Evolutionary conservation across 805 yeast species (phyloP).

Genomic region (Teunomyces stri): DNA sequence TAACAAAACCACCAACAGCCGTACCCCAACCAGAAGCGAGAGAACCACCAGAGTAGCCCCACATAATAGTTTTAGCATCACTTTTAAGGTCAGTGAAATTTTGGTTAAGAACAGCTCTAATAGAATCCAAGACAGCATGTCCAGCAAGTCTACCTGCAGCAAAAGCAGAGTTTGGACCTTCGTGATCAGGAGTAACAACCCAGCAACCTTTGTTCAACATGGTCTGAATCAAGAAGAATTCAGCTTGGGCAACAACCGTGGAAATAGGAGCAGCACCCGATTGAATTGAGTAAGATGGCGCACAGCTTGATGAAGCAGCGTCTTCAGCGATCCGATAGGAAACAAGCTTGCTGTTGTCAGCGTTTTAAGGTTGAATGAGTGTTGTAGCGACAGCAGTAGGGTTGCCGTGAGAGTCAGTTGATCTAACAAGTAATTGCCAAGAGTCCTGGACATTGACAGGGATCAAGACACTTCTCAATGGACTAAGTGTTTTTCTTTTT

Average conservation of each 20-base stretch:
- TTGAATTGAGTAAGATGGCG: conserved; percentile 17
- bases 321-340: conserved; percentile 21
- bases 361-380: conserved; percentile 19
- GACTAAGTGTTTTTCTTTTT: conserved; percentile 17
- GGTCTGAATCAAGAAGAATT: conserved; percentile 12
- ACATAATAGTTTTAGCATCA: conserved; percentile 15
- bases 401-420: conserved; percentile 17
- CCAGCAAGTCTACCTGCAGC: conserved; percentile 19
- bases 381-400: conserved; percentile 22
- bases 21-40: conserved; percentile 29
- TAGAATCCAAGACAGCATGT: conserved; percentile 16
- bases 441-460: conserved; percentile 16
- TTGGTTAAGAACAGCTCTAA: conserved; percentile 14
- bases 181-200: conserved; percentile 19
- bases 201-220: conserved; percentile 18
- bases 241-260: conserved; percentile 12
- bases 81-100: conserved; percentile 13
- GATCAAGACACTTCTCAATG: conserved; percentile 15
- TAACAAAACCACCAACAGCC: conserved; percentile 35
- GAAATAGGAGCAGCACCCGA: conserved; percentile 6
- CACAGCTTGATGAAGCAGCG: conserved; percentile 17
- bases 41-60: conserved; percentile 28
- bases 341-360: conserved; percentile 19
- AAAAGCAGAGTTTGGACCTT: conserved; percentile 19
- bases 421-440: conserved; percentile 20